These are phyloP conservation scores for Gossypium rotundifolium DNA, from an alignment of 345 rosid species.

Conservation along the genomic window DNA sequence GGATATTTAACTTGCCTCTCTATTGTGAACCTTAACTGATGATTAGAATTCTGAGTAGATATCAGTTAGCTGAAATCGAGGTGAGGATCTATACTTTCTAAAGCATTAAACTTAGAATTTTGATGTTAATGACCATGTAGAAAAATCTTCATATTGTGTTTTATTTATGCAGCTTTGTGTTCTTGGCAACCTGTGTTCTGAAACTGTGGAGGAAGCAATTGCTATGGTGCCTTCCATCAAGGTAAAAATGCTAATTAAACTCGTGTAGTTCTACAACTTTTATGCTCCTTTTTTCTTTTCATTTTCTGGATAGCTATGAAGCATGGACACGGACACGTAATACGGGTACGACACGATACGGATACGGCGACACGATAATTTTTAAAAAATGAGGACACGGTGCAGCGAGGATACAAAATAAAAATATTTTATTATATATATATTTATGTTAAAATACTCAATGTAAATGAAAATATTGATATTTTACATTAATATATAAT, in stretches of 20 bases:
- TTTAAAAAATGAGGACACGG: too few species aligned
- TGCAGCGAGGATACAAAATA: too few species aligned
- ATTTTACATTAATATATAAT: too few species aligned
- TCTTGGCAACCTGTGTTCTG: conserved; percentile 97
- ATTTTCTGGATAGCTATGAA: not conserved
- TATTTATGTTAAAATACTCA: too few species aligned
- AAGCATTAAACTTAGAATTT: not conserved
- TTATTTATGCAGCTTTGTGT: conserved; percentile 72
- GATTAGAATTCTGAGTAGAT: conserved; percentile 73
- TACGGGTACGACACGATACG: too few species aligned
- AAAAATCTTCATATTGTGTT: conserved; percentile 4
- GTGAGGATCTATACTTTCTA: conserved; percentile 26
- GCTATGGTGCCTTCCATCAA: conserved; percentile 97
- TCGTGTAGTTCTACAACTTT: not conserved
- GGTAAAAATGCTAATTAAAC: conserved; percentile 30
- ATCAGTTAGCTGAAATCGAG: conserved; percentile 93
- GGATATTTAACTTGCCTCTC: not conserved
- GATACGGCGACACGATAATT: too few species aligned
- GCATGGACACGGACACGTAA: too few species aligned
- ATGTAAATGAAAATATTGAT: too few species aligned
- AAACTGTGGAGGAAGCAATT: conserved; percentile 95
- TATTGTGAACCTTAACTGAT: conserved; percentile 42
- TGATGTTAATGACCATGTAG: not conserved
- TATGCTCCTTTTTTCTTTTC: not conserved
- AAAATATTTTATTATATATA: too few species aligned